A percentile compares a stretch with the other conserved stretches of the same genome.
phyloP scores from a whole-genome alignment of 495 filamentous ascomycete species.

The Aspergillus cristatus region DNA sequence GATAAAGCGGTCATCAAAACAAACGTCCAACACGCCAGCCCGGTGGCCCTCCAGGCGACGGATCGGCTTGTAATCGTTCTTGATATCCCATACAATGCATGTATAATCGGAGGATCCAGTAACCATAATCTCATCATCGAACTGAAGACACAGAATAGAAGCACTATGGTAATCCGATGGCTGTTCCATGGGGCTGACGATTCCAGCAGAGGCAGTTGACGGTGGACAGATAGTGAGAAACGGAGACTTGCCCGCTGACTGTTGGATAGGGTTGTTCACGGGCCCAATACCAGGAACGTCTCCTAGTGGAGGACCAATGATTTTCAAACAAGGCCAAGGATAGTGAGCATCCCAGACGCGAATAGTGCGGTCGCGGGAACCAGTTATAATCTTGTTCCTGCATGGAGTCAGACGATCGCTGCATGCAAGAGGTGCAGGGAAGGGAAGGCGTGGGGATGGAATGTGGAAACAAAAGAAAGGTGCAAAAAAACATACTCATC shows the following conservation, averaged over 20 bases:
- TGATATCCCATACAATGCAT: conserved; percentile 86
- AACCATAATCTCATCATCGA: conserved; percentile 83
- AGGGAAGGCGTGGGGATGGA: not conserved
- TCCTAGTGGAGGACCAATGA: conserved; percentile 52
- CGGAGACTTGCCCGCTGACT: conserved; percentile 32
- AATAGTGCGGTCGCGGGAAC: conserved; percentile 89
- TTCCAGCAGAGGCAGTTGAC: conserved; percentile 21
- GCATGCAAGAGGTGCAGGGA: not conserved
- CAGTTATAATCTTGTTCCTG: conserved; percentile 90
- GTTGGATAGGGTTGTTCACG: conserved; percentile 28
- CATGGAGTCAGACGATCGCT: not conserved
- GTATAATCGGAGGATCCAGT: conserved; percentile 89
- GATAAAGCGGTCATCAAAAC: conserved; percentile 84
- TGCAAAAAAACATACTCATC: conserved; percentile 73
- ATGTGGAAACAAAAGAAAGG: conserved; percentile 1
- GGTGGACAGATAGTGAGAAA: conserved; percentile 39
- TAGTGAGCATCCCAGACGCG: conserved; percentile 86
- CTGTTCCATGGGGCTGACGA: conserved; percentile 20
- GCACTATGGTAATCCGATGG: conserved; percentile 58
- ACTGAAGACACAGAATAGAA: conserved; percentile 90
- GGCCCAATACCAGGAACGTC: conserved; percentile 20
- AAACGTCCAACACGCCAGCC: conserved; percentile 85
- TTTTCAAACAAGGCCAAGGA: conserved; percentile 68
- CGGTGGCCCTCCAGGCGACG: conserved; percentile 65
- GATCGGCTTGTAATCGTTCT: conserved; percentile 64